phyloP scores from a whole-genome alignment of 1,139 yeast genomes.

The Candida tropicalis region DNA sequence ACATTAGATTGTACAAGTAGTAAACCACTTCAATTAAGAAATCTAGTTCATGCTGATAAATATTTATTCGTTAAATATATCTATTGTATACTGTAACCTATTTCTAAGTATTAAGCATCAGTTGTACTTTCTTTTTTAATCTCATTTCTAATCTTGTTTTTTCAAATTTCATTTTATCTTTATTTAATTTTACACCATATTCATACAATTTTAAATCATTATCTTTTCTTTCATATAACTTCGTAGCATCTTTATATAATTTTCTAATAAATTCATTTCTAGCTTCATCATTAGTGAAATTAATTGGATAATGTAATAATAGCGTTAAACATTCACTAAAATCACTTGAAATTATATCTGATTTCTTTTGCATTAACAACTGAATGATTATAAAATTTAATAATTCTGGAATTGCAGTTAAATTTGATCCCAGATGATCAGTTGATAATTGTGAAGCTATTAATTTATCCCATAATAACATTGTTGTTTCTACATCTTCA shows the following conservation, averaged over 20 bases:
- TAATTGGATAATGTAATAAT: slow-evolving; percentile 60
- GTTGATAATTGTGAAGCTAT: slow-evolving; percentile 31
- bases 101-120: slow-evolving; percentile 25
- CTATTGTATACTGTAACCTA: too few relatives aligned
- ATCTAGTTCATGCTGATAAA: too few relatives aligned
- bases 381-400: slow-evolving; percentile 55
- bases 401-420: slow-evolving; percentile 37
- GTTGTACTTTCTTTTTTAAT: slow-evolving; percentile 47
- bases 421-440: slow-evolving; percentile 13
- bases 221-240: slow-evolving; percentile 29
- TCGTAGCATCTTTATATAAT: slow-evolving; percentile 34
- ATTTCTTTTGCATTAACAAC: slow-evolving; percentile 52
- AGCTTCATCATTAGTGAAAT: slow-evolving; percentile 16
- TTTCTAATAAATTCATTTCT: slow-evolving; percentile 24
- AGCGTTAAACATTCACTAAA: slow-evolving; percentile 63
- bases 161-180: slow-evolving; percentile 44
- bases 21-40: too few relatives aligned
- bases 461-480: slow-evolving; percentile 61
- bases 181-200: slow-evolving; percentile 39
- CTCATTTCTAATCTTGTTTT: slow-evolving; percentile 47
- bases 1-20: too few relatives aligned
- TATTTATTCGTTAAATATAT: too few relatives aligned
- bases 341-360: slow-evolving; percentile 54
- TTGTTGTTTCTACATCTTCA: slow-evolving; percentile 39
- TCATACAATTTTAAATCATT: slow-evolving; percentile 47